Evolutionary conservation across 768 basidiomycete species (phyloP), one percentile per base, ranked within the genome.

Genomic region (Leccinellum luteum): DNA sequence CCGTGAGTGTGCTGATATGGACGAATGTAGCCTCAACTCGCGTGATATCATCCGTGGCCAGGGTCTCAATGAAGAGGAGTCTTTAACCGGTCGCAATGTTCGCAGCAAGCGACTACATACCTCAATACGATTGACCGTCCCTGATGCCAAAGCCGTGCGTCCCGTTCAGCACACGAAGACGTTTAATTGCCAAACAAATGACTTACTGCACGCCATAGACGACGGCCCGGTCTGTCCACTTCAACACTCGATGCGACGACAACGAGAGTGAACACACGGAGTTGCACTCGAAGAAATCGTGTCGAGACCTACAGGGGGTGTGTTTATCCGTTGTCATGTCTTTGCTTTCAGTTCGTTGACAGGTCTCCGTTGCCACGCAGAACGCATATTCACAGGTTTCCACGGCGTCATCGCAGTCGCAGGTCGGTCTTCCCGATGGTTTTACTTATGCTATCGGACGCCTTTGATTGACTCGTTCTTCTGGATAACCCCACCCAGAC

Each of bases 11-110:
- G 19, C 38, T 65, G 35, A 69, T 21, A 31, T 41, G 30, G n/a
- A 34, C 8, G 17, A 27, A 38, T 31, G 8, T 23, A 72, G 72
- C 8, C 69, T 72, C n/a, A 72, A 68, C 21, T 54, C 51, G 27
- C 71, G 70, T 10, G 49, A 63, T 9, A 49, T 60, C 3, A 54
- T 21, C 17, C 48, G 32, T 0, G 72, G 70, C 0, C 52, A 54
- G 0, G 70, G 70, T 34, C 3, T 68, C n/a, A 57, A 72, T 6
- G 66, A 68, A 54, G 70, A 72, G 49, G 66, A 63, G 1, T 60
- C 68, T 10, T 15, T 58, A 0, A 35, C 44, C 0, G 55, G 57
- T 30, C 66, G 48, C 23, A 57, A 60, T 14, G 27, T 30, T 0
- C n/a, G 48, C 3, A n/a, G 41, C 4, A 34, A 23, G 9, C 56